Evolutionary conservation across 2,329 filamentous ascomycete genomes (phyloP).

Genomic region (Sporothrix pallida): DNA sequence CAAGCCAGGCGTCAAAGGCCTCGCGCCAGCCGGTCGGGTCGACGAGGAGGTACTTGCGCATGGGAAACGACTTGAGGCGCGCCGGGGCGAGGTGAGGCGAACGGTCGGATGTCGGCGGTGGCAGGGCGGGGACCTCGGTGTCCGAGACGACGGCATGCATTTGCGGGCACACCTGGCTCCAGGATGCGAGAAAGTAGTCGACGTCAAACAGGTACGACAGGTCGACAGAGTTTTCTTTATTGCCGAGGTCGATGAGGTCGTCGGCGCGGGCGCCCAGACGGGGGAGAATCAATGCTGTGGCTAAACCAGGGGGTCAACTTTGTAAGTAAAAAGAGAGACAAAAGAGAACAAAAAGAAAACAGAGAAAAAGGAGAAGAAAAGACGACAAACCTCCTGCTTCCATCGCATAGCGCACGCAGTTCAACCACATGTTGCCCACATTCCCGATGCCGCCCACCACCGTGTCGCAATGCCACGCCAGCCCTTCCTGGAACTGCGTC

Average conservation of each 20-base stretch:
- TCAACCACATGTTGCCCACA: conserved; percentile 46
- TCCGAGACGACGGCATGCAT: conserved; percentile 34
- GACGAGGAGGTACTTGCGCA: conserved; percentile 19
- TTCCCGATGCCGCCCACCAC: conserved; percentile 49
- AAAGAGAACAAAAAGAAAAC: too few relatives aligned
- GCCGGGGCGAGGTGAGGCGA: too few relatives aligned
- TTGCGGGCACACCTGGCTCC: conserved; percentile 36
- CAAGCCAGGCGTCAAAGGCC: conserved; percentile 36
- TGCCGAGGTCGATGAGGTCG: conserved; percentile 36
- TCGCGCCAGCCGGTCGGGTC: conserved; percentile 38
- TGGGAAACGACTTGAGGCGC: too few relatives aligned
- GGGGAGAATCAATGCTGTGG: too few relatives aligned
- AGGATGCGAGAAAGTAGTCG: conserved; percentile 34
- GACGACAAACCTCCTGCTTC: conserved; percentile 38
- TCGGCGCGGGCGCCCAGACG: conserved; percentile 27
- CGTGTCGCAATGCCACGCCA: conserved; percentile 47
- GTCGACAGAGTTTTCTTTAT: conserved; percentile 11
- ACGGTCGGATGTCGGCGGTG: background rate
- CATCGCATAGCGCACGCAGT: conserved; percentile 48
- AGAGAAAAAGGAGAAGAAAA: too few relatives aligned
- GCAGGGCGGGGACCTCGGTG: conserved; percentile 25
- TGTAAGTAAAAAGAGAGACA: too few relatives aligned
- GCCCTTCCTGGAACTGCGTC: conserved; percentile 44
- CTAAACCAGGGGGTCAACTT: too few relatives aligned
- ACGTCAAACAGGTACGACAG: conserved; percentile 34